Evolutionary conservation across 257 asterid genomes (phyloP), one percentile per base, ranked within the genome.

Genomic region (Anisodus acutangulus): DNA sequence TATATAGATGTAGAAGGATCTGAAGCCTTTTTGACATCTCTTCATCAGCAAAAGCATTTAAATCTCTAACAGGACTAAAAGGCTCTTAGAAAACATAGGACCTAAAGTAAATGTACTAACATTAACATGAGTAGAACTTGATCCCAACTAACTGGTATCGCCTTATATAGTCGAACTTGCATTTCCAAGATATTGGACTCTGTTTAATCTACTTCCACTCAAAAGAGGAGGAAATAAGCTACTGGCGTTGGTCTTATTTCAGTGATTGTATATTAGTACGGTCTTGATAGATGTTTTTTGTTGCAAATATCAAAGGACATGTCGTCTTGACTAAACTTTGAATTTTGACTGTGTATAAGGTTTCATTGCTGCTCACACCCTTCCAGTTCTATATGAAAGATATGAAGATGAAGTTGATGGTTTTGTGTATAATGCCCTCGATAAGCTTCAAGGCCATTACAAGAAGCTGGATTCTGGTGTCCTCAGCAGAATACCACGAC

Each of bases 281-380:
- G 3, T 1, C 16, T 15, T 15, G 39, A 22, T 63, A 63, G 9
- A 63, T 22, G 41, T 1, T 26, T 35, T 26, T 74, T 0, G 15
- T 71, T 9, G 31, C 39, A 45, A 71, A 19, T 45, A 71, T 71
- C 2, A 4, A 45, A n/a, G 1, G 10, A n/a, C 10, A 17, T n/a
- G 45, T 31, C 5, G 80, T 74, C 62, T 74, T 74, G 60, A 76
- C 45, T 51, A 3, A 12, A 76, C 47, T 76, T 51, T 76, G 81
- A 22, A 76, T 13, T 76, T 53, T 76, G 63, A 76, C 43, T 74
- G 43, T 76, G 17, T 76, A 7, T 51, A 51, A 94, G 98, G 98
- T 89, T 93, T 94, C 85, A 88, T 96, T 64, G 93, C 91, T 12
- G 99, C 98, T 12, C 98, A 94, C 90, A 92, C 95, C 4, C 87